Evolutionary conservation across 176 grass and related monocot genomes (phyloP).

Genomic region (Triticum monococcum): DNA sequence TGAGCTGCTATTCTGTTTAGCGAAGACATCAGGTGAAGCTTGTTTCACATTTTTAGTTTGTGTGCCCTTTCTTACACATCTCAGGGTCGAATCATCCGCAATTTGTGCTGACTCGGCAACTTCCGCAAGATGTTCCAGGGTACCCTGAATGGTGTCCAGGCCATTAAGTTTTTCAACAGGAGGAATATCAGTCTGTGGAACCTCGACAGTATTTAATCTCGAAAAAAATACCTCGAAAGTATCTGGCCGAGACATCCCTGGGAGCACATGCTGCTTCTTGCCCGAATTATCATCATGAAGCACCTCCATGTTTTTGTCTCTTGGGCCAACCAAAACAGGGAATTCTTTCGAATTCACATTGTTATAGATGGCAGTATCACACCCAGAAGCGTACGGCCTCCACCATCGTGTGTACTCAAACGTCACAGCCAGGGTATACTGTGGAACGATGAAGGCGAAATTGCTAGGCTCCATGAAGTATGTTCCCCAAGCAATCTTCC

Average conservation of each 20-base stretch:
- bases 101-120: no score
- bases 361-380: not conserved
- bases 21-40: not conserved
- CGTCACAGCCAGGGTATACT: constrained; percentile 49
- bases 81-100: no score
- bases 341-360: not conserved
- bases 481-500: constrained; percentile 66
- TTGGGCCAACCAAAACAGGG: not conserved
- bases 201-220: no score
- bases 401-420: constrained; percentile 62
- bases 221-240: no score
- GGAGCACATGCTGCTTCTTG: not conserved
- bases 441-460: constrained; percentile 69
- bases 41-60: no score
- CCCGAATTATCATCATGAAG: not conserved
- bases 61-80: no score
- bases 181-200: no score
- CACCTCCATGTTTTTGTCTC: not conserved
- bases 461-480: constrained; percentile 61
- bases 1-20: not conserved
- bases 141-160: no score
- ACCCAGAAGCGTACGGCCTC: constrained; percentile 22
- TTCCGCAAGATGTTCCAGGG: no score
- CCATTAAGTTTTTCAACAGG: no score
- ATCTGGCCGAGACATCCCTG: not conserved